Conservation (phyloP, 2,329 filamentous ascomycete genomes). For the Diaporthe caulivora region DNA sequence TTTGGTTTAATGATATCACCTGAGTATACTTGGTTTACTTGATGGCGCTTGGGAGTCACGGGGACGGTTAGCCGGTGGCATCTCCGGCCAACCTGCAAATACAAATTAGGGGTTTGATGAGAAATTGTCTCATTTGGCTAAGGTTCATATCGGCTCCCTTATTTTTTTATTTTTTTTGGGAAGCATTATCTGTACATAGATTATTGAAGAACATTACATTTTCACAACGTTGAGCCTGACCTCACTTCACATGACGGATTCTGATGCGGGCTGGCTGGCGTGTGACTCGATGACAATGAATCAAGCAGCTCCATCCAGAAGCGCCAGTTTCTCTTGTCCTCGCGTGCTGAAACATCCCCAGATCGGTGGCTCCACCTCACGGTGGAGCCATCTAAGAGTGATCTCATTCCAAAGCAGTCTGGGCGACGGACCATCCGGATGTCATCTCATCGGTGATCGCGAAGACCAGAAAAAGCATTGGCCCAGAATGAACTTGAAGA, state of each 20-base stretch:
- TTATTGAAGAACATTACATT: background rate
- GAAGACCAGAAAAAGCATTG: background rate
- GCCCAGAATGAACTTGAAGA: background rate
- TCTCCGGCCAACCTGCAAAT: background rate
- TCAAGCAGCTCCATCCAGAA: background rate
- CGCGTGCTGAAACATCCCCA: constrained; percentile 9
- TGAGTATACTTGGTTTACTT: constrained; percentile 15
- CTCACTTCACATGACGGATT: no score
- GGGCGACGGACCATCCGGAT: background rate
- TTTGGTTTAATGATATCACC: constrained; percentile 29
- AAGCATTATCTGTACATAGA: constrained; percentile 29
- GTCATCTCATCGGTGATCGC: background rate
- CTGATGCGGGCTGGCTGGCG: background rate
- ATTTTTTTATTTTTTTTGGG: background rate
- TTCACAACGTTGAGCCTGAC: background rate
- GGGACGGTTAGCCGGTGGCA: background rate
- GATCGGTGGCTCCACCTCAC: background rate
- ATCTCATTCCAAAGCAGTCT: constrained; percentile 16
- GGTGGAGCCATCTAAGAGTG: background rate
- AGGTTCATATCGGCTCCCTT: constrained; percentile 3
- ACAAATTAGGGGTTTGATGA: constrained; percentile 7
- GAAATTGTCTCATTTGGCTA: background rate
- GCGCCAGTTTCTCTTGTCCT: background rate
- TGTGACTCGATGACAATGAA: background rate
- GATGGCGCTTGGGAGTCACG: background rate